Evolutionary conservation across 2,329 filamentous ascomycete genomes (phyloP).

Genomic region (Penicillium sp.): DNA sequence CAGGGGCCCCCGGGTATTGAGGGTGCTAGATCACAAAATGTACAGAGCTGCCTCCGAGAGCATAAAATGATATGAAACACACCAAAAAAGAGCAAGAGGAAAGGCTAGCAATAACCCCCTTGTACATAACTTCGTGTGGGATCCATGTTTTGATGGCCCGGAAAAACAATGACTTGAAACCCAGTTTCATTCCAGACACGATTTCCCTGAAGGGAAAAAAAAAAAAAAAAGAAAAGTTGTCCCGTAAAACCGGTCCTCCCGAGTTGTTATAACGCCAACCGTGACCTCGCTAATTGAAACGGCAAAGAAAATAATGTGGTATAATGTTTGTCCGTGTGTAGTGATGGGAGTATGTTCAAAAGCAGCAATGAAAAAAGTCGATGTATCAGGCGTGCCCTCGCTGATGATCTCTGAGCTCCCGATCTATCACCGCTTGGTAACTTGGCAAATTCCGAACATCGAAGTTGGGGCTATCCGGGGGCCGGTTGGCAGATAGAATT

Average conservation of each 20-base stretch:
- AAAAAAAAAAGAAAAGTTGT: slow-evolving; percentile 4
- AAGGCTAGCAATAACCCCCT: background rate
- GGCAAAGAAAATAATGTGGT: slow-evolving; percentile 12
- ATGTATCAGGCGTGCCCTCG: slow-evolving; percentile 4
- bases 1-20: slow-evolving; percentile 1
- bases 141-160: slow-evolving; percentile 1
- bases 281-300: slow-evolving; percentile 22
- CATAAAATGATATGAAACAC: slow-evolving; percentile 1
- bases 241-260: slow-evolving; percentile 9
- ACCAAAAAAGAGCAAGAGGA: slow-evolving; percentile 7
- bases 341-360: slow-evolving; percentile 11
- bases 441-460: slow-evolving; percentile 16
- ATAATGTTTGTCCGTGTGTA: background rate
- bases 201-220: background rate
- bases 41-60: slow-evolving; percentile 16
- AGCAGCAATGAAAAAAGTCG: slow-evolving; percentile 1
- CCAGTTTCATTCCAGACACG: background rate
- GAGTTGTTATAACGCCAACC: slow-evolving; percentile 21
- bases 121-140: slow-evolving; percentile 15
- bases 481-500: background rate
- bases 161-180: slow-evolving; percentile 1
- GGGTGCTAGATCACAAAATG: slow-evolving; percentile 18
- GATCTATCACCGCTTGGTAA: slow-evolving; percentile 19
- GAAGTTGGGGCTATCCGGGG: background rate
- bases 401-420: slow-evolving; percentile 6